A percentile compares a stretch with the other conserved stretches of the same genome.
Conservation (phyloP, 805 yeast species). For the Ogataea trehalophila region DNA sequence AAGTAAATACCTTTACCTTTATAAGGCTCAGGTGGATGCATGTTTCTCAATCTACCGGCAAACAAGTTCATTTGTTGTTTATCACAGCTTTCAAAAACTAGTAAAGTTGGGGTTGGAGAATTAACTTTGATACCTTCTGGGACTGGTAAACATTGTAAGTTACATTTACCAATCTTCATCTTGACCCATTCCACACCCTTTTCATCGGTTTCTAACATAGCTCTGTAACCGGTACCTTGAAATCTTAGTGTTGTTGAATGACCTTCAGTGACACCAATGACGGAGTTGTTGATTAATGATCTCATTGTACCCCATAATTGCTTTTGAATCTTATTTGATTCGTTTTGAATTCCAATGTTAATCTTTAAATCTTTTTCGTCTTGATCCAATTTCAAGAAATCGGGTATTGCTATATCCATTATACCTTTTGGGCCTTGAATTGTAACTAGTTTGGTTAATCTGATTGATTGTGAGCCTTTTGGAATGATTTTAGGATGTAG, state of each 20-base stretch:
- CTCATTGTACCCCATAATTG: slow-evolving; percentile 96
- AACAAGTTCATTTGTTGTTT: slow-evolving; percentile 82
- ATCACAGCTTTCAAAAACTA: slow-evolving; percentile 81
- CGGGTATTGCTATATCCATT: slow-evolving; percentile 61
- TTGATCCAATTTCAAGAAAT: slow-evolving; percentile 50
- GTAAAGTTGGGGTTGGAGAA: slow-evolving; percentile 80
- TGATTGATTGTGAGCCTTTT: slow-evolving; percentile 59
- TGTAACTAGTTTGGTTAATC: slow-evolving; percentile 52
- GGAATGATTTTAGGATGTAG: slow-evolving; percentile 55
- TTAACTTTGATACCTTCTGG: slow-evolving; percentile 74
- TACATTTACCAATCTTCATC: slow-evolving; percentile 85
- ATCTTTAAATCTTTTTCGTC: slow-evolving; percentile 29
- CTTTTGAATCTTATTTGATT: slow-evolving; percentile 63
- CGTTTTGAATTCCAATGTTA: slow-evolving; percentile 45
- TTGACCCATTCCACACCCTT: slow-evolving; percentile 53
- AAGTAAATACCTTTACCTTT: slow-evolving; percentile 97
- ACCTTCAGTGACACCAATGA: slow-evolving; percentile 89
- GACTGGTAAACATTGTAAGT: slow-evolving; percentile 66
- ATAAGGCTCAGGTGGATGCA: slow-evolving; percentile 96
- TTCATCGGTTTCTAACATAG: slow-evolving; percentile 55
- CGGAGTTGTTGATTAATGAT: slow-evolving; percentile 67
- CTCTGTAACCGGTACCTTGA: slow-evolving; percentile 97
- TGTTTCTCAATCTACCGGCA: slow-evolving; percentile 82
- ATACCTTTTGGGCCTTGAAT: slow-evolving; percentile 77
- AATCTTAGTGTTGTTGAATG: slow-evolving; percentile 82